Conservation (phyloP, 139 green algal genomes). For the Coccomyxa sp. region DNA sequence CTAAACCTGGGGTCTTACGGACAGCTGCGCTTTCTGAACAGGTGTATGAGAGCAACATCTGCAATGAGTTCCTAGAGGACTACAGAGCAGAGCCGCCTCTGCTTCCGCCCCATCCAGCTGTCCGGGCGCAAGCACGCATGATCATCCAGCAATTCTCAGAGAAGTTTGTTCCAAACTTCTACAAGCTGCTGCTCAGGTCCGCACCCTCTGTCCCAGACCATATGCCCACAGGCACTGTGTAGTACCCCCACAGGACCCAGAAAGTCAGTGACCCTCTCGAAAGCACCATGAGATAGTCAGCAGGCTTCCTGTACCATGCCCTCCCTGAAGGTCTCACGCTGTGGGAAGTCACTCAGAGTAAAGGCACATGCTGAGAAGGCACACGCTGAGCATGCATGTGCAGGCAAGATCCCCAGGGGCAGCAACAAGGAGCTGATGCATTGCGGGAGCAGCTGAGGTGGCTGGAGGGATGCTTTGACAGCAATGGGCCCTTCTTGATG, state of each 20-base stretch:
- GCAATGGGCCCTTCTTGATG: background rate
- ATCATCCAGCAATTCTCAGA: background rate
- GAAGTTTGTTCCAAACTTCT: background rate
- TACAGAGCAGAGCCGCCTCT: background rate
- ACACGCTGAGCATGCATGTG: too few relatives aligned
- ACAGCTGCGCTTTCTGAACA: too few relatives aligned
- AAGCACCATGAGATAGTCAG: too few relatives aligned
- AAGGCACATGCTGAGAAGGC: too few relatives aligned
- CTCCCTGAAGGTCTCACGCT: too few relatives aligned
- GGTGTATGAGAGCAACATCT: conserved; percentile 3
- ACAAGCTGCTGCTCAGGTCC: background rate
- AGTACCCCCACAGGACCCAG: too few relatives aligned
- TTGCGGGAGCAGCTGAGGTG: background rate
- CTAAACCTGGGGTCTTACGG: too few relatives aligned
- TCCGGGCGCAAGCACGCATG: conserved; percentile 3
- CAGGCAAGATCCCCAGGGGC: background rate
- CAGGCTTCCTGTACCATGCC: too few relatives aligned
- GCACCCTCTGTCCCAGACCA: background rate
- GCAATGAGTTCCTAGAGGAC: conserved; percentile 10
- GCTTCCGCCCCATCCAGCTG: background rate
- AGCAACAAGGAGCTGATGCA: background rate
- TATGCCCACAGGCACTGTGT: too few relatives aligned
- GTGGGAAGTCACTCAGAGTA: too few relatives aligned
- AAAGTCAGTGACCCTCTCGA: too few relatives aligned
- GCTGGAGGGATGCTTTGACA: background rate